Conservation (phyloP, 2,329 filamentous ascomycete genomes). For the Pseudogymnoascus sp. region DNA sequence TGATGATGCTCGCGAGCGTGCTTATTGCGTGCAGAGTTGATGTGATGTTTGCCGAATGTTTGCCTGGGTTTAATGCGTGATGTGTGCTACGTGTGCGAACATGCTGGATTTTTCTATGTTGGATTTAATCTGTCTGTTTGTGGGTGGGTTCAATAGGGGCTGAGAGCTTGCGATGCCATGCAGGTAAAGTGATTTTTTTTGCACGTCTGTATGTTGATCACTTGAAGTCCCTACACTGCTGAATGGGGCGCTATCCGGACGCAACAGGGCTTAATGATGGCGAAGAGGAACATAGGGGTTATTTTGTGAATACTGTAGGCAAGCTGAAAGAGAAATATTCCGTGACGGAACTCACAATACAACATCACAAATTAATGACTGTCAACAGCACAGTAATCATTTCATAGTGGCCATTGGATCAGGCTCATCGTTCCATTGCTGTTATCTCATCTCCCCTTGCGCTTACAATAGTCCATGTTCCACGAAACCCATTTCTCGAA, state of each 20-base stretch:
- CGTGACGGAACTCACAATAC: not conserved
- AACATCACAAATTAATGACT: not conserved
- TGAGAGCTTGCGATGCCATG: not conserved
- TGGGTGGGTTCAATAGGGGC: not conserved
- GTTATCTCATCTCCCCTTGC: not conserved
- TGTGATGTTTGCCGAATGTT: not conserved
- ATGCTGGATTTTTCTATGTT: not conserved
- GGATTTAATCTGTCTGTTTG: not conserved
- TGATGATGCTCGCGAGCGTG: not conserved
- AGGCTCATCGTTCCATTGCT: not conserved
- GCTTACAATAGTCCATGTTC: not conserved
- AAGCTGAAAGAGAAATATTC: not conserved
- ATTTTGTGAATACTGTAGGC: not conserved
- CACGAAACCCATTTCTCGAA: not conserved
- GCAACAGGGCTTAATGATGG: too few relatives aligned
- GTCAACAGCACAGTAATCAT: not conserved
- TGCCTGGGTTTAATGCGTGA: not conserved
- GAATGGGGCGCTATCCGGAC: not conserved
- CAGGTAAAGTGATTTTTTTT: not conserved
- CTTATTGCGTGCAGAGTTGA: not conserved
- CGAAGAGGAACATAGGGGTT: not conserved
- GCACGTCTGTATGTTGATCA: not conserved
- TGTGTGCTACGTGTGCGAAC: not conserved
- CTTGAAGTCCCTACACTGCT: too few relatives aligned
- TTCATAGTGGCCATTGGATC: not conserved